phyloP scores from a whole-genome alignment of 176 grass and related monocot species.

The Microstegium vimineum region DNA sequence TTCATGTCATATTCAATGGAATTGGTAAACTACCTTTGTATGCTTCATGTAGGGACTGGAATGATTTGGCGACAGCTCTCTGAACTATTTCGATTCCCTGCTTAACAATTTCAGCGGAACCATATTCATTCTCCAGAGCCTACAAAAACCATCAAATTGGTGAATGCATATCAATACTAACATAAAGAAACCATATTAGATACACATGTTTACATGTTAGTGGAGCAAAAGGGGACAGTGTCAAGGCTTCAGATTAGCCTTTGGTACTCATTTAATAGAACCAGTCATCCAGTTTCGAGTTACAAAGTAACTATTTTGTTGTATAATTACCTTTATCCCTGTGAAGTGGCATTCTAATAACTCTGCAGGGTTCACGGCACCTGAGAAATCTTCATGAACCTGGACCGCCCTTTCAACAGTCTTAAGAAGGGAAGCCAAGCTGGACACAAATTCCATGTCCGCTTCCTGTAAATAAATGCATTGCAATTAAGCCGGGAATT shows the following conservation, averaged over 20 bases:
- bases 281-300: neutral
- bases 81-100: slow-evolving; percentile 69
- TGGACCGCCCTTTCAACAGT: slow-evolving; percentile 54
- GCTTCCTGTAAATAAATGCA: slow-evolving; percentile 61
- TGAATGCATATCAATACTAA: neutral
- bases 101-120: slow-evolving; percentile 46
- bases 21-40: slow-evolving; percentile 50
- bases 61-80: slow-evolving; percentile 65
- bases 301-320: slow-evolving; percentile 13
- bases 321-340: slow-evolving; percentile 70
- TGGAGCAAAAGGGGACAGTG: neutral
- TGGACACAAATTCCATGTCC: slow-evolving; percentile 71
- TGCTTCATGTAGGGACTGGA: slow-evolving; percentile 55
- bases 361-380: slow-evolving; percentile 47
- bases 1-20: neutral
- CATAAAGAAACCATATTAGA: neutral
- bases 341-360: slow-evolving; percentile 72
- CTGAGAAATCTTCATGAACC: slow-evolving; percentile 78
- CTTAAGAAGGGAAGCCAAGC: slow-evolving; percentile 65
- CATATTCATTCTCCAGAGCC: slow-evolving; percentile 70
- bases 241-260: neutral
- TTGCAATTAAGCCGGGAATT: neutral
- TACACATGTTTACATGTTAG: neutral
- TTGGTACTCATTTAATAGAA: neutral
- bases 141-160: slow-evolving; percentile 36